Evolutionary conservation across 768 basidiomycete species (phyloP).

Genomic region (Xerocomellus chrysenteron): DNA sequence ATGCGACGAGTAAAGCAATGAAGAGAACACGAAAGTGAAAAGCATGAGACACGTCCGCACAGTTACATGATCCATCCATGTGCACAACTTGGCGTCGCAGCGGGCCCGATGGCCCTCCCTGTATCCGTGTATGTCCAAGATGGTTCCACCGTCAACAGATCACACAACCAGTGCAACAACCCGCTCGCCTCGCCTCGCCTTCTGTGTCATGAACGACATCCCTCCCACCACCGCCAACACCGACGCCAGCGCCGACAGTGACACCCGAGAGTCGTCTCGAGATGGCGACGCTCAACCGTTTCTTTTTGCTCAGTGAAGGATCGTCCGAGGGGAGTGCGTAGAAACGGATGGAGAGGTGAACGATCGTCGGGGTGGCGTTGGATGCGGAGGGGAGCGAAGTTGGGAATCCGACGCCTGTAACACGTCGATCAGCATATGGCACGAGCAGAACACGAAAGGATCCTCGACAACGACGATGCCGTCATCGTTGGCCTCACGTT

Average conservation of each 20-base stretch:
- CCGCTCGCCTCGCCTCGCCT: constrained; percentile 18
- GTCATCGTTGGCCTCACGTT: neutral
- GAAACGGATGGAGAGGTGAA: constrained; percentile 72
- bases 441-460: neutral
- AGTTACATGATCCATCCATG: neutral
- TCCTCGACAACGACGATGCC: neutral
- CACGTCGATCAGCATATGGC: constrained; percentile 6
- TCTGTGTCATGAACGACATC: constrained; percentile 8
- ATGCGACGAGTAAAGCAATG: neutral
- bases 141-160: constrained; percentile 32
- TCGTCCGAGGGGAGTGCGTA: constrained; percentile 51
- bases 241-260: neutral
- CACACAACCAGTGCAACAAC: constrained; percentile 40
- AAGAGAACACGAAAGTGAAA: neutral
- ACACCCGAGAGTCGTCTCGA: constrained; percentile 23
- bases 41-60: neutral
- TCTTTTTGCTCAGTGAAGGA: constrained; percentile 57
- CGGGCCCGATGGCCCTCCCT: neutral
- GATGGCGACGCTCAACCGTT: constrained; percentile 31
- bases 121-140: neutral
- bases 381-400: constrained; percentile 31
- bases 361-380: constrained; percentile 52
- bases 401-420: constrained; percentile 33
- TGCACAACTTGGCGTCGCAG: neutral
- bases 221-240: neutral